Evolutionary conservation across 2,329 filamentous ascomycete genomes (phyloP), one percentile per base, ranked within the genome.

Genomic region (Drechslerella stenobrocha): DNA sequence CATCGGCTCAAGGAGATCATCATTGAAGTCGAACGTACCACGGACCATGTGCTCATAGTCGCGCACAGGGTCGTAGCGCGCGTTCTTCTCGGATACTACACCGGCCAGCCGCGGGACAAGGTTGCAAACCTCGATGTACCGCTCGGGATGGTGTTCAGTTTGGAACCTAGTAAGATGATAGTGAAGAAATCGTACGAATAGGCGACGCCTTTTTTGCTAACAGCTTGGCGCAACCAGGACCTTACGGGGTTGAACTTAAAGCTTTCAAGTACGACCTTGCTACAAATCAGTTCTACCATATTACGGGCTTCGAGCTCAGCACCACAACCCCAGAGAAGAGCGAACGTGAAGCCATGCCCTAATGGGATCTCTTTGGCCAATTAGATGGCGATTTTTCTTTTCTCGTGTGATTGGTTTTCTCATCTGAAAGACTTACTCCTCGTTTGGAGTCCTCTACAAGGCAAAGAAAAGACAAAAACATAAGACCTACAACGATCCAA

Each of bases 171-270:
- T 79, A 75, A 74, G 76, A 32, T 35, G 24, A 26, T 26, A n/a
- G 45, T 53, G 3, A 13, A 32, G 24, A 46, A 15, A n/a, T n/a
- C 26, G 23, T 30, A 28, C 47, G 46, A 18, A 1, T 71, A 13
- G 48, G 20, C 45, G 32, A 57, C n/a, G 13, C 18, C 13, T 8
- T 40, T n/a, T 37, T 37, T 52, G 53, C 32, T 70, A 46, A 58
- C 59, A 65, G 23, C 53, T 35, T 46, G 3, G 20, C n/a, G n/a
- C 20, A 48, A 44, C 30, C 40, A 63, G 96, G 96, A 81, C 93
- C 93, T 0, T 98, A 98, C 72, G 93, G 93, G 11, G 91, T 96
- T 63, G 92, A 96, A 69, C 96, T 97, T 79, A 92, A 95, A 76
- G 92, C 90, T 0, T 98, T 95, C 80, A 84, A 86, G 69, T 98